Base-by-base conservation (phyloP, 495 filamentous ascomycete genomes). In the Penicillium diatomitis region DNA sequence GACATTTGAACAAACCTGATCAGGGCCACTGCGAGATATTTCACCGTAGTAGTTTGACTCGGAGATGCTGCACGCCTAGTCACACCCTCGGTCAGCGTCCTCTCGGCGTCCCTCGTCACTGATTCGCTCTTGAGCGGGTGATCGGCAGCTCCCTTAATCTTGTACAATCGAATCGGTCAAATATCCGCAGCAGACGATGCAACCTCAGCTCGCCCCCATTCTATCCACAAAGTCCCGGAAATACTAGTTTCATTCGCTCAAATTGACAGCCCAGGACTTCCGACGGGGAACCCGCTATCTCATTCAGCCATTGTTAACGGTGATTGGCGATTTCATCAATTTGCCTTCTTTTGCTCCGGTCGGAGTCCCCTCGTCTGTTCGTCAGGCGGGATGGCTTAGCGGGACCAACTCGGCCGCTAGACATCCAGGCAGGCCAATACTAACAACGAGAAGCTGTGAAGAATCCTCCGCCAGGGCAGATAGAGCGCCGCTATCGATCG, bases 111-210 rank as follows among this genome's bases (percentile, higher is more conserved):
- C 8, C 9, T 36, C 31, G 10, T 41, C 46, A 41, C 41, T 48
- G 41, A 27, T 48, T 38, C 32, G 48, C 37, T 34, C 9, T 29
- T 32, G 29, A 2, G 6, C 48, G 12, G 47, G n/a, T 42, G 60
- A 60, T 61, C 51, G 41, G 37, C 50, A 33, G 31, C 39, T 32
- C 44, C 12, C 31, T 45, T 52, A 51, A 62, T 60, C 59, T 62
- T 49, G 35, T 38, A 34, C 29, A 31, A 31, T 51, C 50, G 46
- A 32, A 32, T 38, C 32, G 36, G 36, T 31, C 51, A 55, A 49
- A 60, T 51, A 62, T 62, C 59, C 56, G 56, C 38, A 45, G 46
- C 35, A 38, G 30, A 36, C 49, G 41, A 58, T 63, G 60, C 60
- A 63, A 61, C 57, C 30, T 58, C 55, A 45, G 35, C 29, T 42